These are phyloP conservation scores for Aspergillus eucalypticola DNA, from an alignment of 2,329 filamentous ascomycete genomes.

Conservation along the genomic window DNA sequence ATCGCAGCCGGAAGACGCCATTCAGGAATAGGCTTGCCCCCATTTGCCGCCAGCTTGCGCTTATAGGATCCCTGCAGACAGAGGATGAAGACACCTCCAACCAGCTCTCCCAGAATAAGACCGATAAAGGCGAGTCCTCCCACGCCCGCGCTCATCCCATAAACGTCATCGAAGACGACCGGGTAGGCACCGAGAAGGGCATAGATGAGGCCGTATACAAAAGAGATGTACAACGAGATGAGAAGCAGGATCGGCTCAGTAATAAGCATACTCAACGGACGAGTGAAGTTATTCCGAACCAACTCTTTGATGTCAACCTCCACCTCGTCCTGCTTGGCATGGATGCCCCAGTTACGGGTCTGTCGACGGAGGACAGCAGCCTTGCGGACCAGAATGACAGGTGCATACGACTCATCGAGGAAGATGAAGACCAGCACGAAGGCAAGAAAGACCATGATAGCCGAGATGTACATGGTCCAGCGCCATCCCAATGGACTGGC, in stretches of 20 bases:
- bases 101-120: conserved; percentile 34
- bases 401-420: conserved; percentile 58
- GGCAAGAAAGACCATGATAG: conserved; percentile 55
- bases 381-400: conserved; percentile 36
- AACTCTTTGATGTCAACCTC: conserved; percentile 54
- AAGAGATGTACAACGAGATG: conserved; percentile 35
- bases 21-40: conserved; percentile 34
- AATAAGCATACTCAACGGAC: conserved; percentile 43
- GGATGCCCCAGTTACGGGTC: conserved; percentile 62
- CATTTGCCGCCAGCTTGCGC: conserved; percentile 34
- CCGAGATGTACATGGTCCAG: conserved; percentile 55
- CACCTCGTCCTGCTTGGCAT: conserved; percentile 56
- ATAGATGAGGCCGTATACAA: conserved; percentile 38
- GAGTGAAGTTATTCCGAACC: conserved; percentile 50
- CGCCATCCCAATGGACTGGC: conserved; percentile 53
- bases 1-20: conserved; percentile 38
- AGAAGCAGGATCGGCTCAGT: conserved; percentile 44
- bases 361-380: conserved; percentile 54
- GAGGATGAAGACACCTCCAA: conserved; percentile 33
- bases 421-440: conserved; percentile 44
- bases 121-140: conserved; percentile 34
- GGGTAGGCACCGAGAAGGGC: conserved; percentile 35
- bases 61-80: conserved; percentile 30
- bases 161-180: conserved; percentile 33
- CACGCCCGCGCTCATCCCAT: conserved; percentile 34